phyloP scores from a whole-genome alignment of 1,139 yeast species.

The Candida tetrigidarum region DNA sequence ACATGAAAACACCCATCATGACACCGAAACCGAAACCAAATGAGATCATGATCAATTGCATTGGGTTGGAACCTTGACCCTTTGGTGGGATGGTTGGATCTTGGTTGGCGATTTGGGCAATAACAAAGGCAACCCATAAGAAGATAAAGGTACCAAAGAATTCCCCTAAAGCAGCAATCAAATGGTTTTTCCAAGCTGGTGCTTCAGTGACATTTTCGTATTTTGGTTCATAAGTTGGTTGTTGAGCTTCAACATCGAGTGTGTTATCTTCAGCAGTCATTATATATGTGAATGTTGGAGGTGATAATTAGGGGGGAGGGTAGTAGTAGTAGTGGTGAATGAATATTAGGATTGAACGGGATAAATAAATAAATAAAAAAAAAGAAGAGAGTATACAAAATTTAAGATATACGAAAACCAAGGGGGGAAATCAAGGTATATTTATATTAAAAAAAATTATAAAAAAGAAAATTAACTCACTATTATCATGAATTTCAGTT shows the following conservation, averaged over 20 bases:
- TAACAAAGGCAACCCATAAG: constrained; percentile 79
- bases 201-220: constrained; percentile 20
- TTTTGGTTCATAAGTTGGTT: constrained; percentile 34
- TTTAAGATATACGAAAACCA: too few species aligned
- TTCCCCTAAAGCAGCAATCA: constrained; percentile 53
- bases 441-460: too few species aligned
- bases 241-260: constrained; percentile 37
- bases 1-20: constrained; percentile 73
- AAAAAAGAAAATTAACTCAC: too few species aligned
- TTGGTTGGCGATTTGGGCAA: constrained; percentile 85
- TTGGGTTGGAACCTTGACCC: constrained; percentile 59
- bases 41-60: constrained; percentile 74
- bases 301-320: not conserved
- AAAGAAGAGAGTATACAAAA: not conserved
- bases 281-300: not conserved
- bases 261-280: constrained; percentile 1
- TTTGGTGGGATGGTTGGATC: constrained; percentile 47
- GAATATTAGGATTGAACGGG: not conserved
- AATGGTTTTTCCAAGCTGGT: constrained; percentile 35
- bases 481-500: too few species aligned
- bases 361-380: too few species aligned
- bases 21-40: constrained; percentile 90
- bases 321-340: not conserved
- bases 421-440: not conserved
- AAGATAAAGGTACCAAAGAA: constrained; percentile 87